Evolutionary conservation across 2,329 filamentous ascomycete species (phyloP).

Genomic region (Fusarium sp.): DNA sequence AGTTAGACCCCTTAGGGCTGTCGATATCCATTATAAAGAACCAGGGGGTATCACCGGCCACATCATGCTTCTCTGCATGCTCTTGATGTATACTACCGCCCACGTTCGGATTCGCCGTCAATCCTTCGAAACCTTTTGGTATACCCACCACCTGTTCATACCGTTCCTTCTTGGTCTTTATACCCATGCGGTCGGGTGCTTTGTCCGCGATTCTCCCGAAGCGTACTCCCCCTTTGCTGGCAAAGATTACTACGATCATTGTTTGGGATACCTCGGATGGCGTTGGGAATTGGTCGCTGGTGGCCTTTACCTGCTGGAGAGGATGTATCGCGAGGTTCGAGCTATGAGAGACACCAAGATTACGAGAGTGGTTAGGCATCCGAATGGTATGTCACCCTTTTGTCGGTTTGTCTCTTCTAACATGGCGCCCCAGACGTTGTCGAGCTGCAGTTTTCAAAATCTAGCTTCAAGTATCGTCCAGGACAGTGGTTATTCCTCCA

Average conservation of each 20-base stretch:
- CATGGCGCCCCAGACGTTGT: constrained; percentile 70
- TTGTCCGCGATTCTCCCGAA: constrained; percentile 83
- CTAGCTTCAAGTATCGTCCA: constrained; percentile 96
- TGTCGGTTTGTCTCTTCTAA: too few species aligned
- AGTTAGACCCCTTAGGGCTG: constrained; percentile 81
- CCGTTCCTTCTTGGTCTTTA: constrained; percentile 94
- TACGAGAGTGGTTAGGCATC: constrained; percentile 92
- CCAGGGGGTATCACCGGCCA: constrained; percentile 94
- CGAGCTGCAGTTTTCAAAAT: constrained; percentile 97
- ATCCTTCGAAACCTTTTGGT: constrained; percentile 99
- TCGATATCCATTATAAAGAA: constrained; percentile 92
- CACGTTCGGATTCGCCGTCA: constrained; percentile 95
- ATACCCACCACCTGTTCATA: constrained; percentile 97
- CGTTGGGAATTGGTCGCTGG: constrained; percentile 93
- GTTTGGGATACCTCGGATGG: constrained; percentile 96
- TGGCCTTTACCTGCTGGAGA: constrained; percentile 86
- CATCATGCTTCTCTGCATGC: constrained; percentile 98
- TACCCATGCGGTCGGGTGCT: constrained; percentile 95
- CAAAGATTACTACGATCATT: constrained; percentile 87
- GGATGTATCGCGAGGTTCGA: constrained; percentile 91
- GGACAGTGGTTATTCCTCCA: constrained; percentile 99
- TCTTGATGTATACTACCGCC: constrained; percentile 96
- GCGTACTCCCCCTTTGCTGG: constrained; percentile 88
- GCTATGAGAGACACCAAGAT: constrained; percentile 87
- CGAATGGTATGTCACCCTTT: constrained; percentile 67